Percentiles rank a stretch among this genome's conserved stretches.
Conservation (phyloP, 2,329 filamentous ascomycete genomes). For the Fusarium fracticaudum region DNA sequence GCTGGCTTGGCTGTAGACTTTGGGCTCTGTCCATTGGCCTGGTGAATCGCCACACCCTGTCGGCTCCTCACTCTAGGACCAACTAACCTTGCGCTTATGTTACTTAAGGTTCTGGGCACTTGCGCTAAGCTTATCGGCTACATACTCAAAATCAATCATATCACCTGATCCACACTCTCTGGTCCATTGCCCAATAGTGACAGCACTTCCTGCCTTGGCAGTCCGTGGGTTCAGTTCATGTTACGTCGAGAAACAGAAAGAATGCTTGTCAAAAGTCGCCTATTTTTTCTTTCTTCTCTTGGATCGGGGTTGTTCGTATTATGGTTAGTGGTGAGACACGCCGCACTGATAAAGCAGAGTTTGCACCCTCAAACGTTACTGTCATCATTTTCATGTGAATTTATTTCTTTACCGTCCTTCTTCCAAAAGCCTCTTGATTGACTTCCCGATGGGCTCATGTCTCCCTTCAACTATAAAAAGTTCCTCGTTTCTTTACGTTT, state of each 20-base stretch:
- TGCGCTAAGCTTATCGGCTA: slow-evolving; percentile 40
- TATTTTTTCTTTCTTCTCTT: neutral
- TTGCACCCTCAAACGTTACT: neutral
- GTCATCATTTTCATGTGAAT: neutral
- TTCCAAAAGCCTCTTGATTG: neutral
- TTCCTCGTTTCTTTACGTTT: neutral
- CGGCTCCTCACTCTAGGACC: slow-evolving; percentile 4
- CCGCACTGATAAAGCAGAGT: neutral
- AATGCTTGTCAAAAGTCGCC: neutral
- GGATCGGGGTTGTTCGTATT: neutral
- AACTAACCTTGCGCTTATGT: slow-evolving; percentile 36
- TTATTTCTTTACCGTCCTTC: neutral
- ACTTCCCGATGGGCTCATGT: neutral
- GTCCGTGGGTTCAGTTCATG: neutral
- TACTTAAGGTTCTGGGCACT: slow-evolving; percentile 37
- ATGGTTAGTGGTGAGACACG: slow-evolving; percentile 4
- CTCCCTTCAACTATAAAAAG: neutral
- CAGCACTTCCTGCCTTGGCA: slow-evolving; percentile 10
- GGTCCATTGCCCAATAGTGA: slow-evolving; percentile 22
- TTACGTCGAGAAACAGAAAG: slow-evolving; percentile 5
- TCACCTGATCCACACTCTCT: slow-evolving; percentile 6
- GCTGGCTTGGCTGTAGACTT: slow-evolving; percentile 15
- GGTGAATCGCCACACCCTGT: slow-evolving; percentile 5
- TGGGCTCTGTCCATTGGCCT: slow-evolving; percentile 13
- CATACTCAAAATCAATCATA: slow-evolving; percentile 3